Evolutionary conservation across 768 basidiomycete species (phyloP), one percentile per base, ranked within the genome.

Genomic region (Terana coerulea): DNA sequence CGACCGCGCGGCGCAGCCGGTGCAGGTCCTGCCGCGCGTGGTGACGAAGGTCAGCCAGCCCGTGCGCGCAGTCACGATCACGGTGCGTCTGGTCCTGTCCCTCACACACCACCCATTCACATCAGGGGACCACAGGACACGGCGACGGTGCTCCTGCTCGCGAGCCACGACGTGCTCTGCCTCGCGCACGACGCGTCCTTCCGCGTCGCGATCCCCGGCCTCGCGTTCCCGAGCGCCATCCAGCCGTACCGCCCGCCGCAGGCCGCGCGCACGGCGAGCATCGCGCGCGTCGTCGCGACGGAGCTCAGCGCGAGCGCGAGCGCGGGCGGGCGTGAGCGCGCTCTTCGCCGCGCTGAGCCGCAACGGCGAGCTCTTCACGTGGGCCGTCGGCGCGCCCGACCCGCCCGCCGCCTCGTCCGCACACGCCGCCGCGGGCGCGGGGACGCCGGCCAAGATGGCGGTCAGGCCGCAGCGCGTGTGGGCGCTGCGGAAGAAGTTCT

Each of bases 361-460:
- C 1, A 84, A 84, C 44, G 95, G 95, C n/a, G 95, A 98, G 64
- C 80, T 98, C 2, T 98, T 91, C 65, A 88, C 85, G 0, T 97
- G 95, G 62, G 71, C 76, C 3, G 67, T 80, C 0, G 73, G 74
- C 0, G 60, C 66, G 26, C 63, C 65, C 3, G 57, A 65, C 9
- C 64, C 73, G 33, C 49, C 66, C 15, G 70, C 72, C 21, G 31
- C 31, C 9, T 33, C 31, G 31, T 8, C 31, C 9, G 8, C 31
- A 15, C 9, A 8, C 31, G 31, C 15, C 9, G 31, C 31, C 9
- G 15, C 9, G 9, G 31, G 31, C 31, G 31, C 31, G 8, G 31
- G 31, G n/a, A 17, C 8, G 41, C 24, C 22, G 28, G 21, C 10
- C 22, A 44, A 6, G 19, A 17, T n/a, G 21, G 61, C 57, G 47